Evolutionary conservation across 2,329 filamentous ascomycete genomes (phyloP).

Genomic region (Xylaria sp.): DNA sequence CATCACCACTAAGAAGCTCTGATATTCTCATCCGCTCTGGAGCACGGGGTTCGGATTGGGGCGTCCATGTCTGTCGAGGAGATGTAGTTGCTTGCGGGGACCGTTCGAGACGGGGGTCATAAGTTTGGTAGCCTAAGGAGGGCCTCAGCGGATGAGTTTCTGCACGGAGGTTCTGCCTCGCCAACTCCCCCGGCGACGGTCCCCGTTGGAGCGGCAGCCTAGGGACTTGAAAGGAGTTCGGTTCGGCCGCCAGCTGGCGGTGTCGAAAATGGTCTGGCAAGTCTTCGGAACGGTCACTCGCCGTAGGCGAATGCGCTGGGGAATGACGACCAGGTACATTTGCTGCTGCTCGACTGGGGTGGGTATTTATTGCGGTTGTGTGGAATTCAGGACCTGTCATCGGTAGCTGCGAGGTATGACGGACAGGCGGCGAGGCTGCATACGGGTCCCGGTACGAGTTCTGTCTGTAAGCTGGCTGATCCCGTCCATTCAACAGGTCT

Average conservation of each 20-base stretch:
- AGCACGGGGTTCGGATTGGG: slow-evolving; percentile 29
- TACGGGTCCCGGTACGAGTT: slow-evolving; percentile 28
- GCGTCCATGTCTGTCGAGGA: slow-evolving; percentile 26
- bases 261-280: slow-evolving; percentile 22
- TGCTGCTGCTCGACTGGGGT: slow-evolving; percentile 20
- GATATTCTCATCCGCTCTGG: slow-evolving; percentile 38
- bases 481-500: slow-evolving; percentile 24
- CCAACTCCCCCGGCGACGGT: slow-evolving; percentile 14
- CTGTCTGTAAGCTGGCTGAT: slow-evolving; percentile 22
- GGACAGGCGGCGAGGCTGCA: slow-evolving; percentile 23
- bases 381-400: slow-evolving; percentile 19
- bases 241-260: slow-evolving; percentile 25
- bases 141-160: slow-evolving; percentile 25
- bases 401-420: slow-evolving; percentile 23
- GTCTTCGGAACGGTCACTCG: slow-evolving; percentile 28
- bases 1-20: slow-evolving; percentile 34
- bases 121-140: slow-evolving; percentile 20
- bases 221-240: slow-evolving; percentile 21
- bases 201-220: slow-evolving; percentile 20
- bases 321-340: slow-evolving; percentile 23
- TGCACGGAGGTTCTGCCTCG: slow-evolving; percentile 19
- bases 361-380: slow-evolving; percentile 18
- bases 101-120: slow-evolving; percentile 19
- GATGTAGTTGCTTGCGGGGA: slow-evolving; percentile 23
- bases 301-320: slow-evolving; percentile 25